Conservation (phyloP, 2,329 filamentous ascomycete genomes). For the Diaporthe sp. region DNA sequence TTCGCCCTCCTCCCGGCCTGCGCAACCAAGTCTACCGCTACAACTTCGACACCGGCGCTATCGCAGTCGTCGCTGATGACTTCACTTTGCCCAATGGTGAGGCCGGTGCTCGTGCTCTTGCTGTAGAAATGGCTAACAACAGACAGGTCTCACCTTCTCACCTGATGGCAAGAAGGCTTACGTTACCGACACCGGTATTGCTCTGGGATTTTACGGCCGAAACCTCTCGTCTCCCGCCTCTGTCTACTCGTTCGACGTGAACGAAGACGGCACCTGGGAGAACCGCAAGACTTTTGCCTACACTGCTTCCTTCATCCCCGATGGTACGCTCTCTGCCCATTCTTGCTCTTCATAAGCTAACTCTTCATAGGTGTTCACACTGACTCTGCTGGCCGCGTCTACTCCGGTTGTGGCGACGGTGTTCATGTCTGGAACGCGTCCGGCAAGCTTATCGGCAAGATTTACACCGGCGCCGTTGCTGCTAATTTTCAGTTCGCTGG, state of each 20-base stretch:
- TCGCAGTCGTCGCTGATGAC: constrained; percentile 70
- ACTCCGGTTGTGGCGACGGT: constrained; percentile 65
- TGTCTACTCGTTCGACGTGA: constrained; percentile 61
- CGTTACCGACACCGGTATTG: constrained; percentile 67
- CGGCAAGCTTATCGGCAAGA: constrained; percentile 68
- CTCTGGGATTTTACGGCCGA: constrained; percentile 56
- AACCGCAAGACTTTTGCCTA: constrained; percentile 68
- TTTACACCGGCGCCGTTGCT: constrained; percentile 62
- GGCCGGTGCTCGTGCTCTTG: background rate
- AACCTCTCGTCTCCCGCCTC: constrained; percentile 59
- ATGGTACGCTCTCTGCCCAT: constrained; percentile 47
- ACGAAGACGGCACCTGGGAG: constrained; percentile 57
- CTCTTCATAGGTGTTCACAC: constrained; percentile 63
- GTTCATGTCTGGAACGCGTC: constrained; percentile 64
- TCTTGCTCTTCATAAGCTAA: background rate
- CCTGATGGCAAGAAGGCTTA: constrained; percentile 65
- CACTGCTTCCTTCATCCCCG: constrained; percentile 64
- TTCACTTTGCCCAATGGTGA: constrained; percentile 68
- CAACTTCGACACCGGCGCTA: constrained; percentile 62
- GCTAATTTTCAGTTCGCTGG: constrained; percentile 66
- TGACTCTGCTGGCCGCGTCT: constrained; percentile 69
- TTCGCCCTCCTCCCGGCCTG: constrained; percentile 66
- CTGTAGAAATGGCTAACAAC: background rate
- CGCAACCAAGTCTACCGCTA: constrained; percentile 72
- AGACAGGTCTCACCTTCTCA: constrained; percentile 64